Conservation (phyloP, 2,329 filamentous ascomycete species). For the Kalmusia sp. region DNA sequence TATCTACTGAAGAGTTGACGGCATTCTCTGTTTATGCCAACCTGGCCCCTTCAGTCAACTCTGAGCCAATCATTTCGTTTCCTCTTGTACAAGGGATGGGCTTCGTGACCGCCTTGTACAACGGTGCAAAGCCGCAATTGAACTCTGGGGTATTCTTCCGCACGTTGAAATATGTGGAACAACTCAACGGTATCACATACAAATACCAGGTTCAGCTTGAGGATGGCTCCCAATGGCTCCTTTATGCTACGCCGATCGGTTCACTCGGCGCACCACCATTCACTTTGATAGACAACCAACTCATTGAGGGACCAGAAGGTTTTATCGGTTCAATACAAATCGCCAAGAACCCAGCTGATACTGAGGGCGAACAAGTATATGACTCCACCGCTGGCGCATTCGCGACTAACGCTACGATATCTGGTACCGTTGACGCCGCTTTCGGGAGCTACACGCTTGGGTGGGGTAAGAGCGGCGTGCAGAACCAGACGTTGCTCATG, state of each 20-base stretch:
- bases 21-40: conserved; percentile 72
- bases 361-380: conserved; percentile 66
- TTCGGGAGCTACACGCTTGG: conserved; percentile 75
- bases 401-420: conserved; percentile 64
- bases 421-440: conserved; percentile 50
- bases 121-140: conserved; percentile 72
- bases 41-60: conserved; percentile 63
- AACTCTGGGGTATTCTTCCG: conserved; percentile 79
- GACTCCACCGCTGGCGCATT: conserved; percentile 82
- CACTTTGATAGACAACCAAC: conserved; percentile 68
- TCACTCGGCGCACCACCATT: conserved; percentile 67
- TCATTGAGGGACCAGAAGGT: conserved; percentile 68
- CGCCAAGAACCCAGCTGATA: conserved; percentile 72
- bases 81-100: conserved; percentile 90
- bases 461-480: conserved; percentile 74
- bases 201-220: conserved; percentile 79
- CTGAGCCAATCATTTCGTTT: conserved; percentile 71
- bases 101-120: conserved; percentile 81
- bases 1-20: conserved; percentile 60
- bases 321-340: conserved; percentile 85
- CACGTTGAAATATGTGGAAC: conserved; percentile 57
- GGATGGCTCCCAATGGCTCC: conserved; percentile 74
- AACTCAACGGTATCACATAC: conserved; percentile 62
- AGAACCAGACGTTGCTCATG: conserved; percentile 71
- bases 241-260: conserved; percentile 75